These are phyloP conservation scores for Sanguinoderma infundibulare DNA, from an alignment of 1,284 basidiomycete genomes.

Conservation along the genomic window DNA sequence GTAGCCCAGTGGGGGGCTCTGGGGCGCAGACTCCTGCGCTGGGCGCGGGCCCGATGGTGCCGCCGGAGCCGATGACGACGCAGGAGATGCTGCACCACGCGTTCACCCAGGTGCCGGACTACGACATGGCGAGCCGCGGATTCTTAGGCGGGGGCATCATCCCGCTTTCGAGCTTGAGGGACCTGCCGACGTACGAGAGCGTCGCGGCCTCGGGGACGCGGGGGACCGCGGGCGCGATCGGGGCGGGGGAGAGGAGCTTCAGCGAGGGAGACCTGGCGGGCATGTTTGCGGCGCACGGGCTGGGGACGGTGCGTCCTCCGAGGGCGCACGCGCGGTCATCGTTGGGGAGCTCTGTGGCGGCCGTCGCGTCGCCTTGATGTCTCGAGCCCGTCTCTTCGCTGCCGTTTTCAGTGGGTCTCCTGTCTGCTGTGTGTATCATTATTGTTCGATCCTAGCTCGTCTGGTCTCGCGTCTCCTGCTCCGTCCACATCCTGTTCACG, in stretches of 20 bases:
- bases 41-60: neutral
- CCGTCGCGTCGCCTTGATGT: neutral
- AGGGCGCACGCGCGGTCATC: neutral
- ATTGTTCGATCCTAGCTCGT: neutral
- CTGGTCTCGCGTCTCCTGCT: neutral
- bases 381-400: neutral
- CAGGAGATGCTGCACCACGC: constrained; percentile 57
- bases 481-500: neutral
- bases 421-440: neutral
- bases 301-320: neutral
- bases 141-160: constrained; percentile 87
- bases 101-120: constrained; percentile 82
- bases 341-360: neutral
- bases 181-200: constrained; percentile 85
- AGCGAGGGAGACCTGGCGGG: constrained; percentile 34
- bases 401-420: neutral
- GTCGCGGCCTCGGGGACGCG: constrained; percentile 27
- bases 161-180: constrained; percentile 74
- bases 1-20: constrained; percentile 3
- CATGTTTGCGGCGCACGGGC: constrained; percentile 25
- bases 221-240: constrained; percentile 21
- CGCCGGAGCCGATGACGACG: constrained; percentile 37
- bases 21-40: constrained; percentile 5
- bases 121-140: constrained; percentile 71
- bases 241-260: constrained; percentile 30